Conservation (phyloP, 2,329 filamentous ascomycete genomes). For the Chaetomium sp. region DNA sequence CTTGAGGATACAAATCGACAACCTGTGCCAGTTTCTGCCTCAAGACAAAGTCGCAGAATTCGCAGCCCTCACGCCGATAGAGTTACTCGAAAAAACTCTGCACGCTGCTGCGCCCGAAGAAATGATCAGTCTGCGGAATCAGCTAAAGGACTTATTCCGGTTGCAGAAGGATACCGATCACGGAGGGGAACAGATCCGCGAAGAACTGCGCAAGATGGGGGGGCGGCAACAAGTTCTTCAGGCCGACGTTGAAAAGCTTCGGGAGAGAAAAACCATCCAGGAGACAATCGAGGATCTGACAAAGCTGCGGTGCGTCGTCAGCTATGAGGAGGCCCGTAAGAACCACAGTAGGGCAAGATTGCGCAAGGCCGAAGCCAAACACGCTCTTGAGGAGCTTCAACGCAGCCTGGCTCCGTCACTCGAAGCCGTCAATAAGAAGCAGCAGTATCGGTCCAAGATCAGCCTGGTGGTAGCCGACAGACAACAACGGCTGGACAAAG, state of each 20-base stretch:
- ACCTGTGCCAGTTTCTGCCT: constrained; percentile 92
- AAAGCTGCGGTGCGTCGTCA: constrained; percentile 16
- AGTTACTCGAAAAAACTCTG: constrained; percentile 78
- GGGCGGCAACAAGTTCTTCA: constrained; percentile 67
- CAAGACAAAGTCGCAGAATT: constrained; percentile 96
- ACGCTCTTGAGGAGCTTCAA: constrained; percentile 52
- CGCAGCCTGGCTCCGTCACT: constrained; percentile 58
- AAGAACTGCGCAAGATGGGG: constrained; percentile 61
- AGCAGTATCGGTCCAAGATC: constrained; percentile 57
- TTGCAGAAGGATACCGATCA: constrained; percentile 60
- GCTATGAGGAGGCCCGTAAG: constrained; percentile 24
- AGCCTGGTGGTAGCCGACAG: constrained; percentile 48
- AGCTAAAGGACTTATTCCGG: constrained; percentile 64
- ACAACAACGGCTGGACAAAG: constrained; percentile 45
- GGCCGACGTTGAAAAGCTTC: constrained; percentile 75
- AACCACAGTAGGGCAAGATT: constrained; percentile 44
- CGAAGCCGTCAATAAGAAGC: constrained; percentile 61
- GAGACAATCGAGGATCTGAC: constrained; percentile 39
- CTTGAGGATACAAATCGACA: constrained; percentile 92
- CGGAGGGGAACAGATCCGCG: constrained; percentile 51
- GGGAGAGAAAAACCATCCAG: constrained; percentile 59
- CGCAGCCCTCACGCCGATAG: constrained; percentile 71
- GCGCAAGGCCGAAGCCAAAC: constrained; percentile 46
- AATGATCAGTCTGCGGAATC: constrained; percentile 71
- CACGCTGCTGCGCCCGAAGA: constrained; percentile 77